Percentiles rank a stretch among this genome's conserved stretches.
Evolutionary conservation across 2,329 filamentous ascomycete species (phyloP).

Genomic region (Hypoxylon sp.): DNA sequence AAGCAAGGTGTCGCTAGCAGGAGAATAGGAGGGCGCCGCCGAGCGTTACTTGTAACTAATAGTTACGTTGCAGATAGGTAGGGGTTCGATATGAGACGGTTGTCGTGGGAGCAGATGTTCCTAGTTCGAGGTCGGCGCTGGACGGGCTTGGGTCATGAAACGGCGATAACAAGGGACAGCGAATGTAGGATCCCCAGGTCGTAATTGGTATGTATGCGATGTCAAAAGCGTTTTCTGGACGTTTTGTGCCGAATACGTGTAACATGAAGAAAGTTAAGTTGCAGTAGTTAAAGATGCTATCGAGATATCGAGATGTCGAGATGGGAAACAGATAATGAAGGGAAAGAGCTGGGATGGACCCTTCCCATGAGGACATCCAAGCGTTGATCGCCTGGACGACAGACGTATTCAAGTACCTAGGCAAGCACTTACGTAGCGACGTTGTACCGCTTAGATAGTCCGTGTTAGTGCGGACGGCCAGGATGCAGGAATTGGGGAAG

Average conservation of each 20-base stretch:
- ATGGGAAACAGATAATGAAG: slow-evolving; percentile 11
- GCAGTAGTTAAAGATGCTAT: slow-evolving; percentile 5
- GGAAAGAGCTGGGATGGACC: slow-evolving; percentile 11
- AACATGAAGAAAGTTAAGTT: slow-evolving; percentile 5
- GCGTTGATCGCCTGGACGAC: slow-evolving; percentile 37
- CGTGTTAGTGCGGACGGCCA: slow-evolving; percentile 20
- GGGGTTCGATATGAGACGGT: slow-evolving; percentile 36
- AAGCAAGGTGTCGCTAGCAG: slow-evolving; percentile 6
- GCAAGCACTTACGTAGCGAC: slow-evolving; percentile 14
- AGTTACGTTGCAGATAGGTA: slow-evolving; percentile 27
- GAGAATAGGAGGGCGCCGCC: slow-evolving; percentile 5
- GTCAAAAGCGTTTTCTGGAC: slow-evolving; percentile 22
- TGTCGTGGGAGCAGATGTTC: slow-evolving; percentile 39
- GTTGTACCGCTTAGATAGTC: slow-evolving; percentile 17
- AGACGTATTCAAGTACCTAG: slow-evolving; percentile 13
- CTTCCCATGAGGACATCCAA: slow-evolving; percentile 30
- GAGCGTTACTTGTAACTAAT: slow-evolving; percentile 29
- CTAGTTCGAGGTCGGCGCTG: slow-evolving; percentile 26
- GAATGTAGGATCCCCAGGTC: slow-evolving; percentile 13
- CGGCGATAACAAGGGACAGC: slow-evolving; percentile 36
- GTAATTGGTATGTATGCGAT: slow-evolving; percentile 18
- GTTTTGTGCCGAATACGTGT: slow-evolving; percentile 14
- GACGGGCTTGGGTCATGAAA: slow-evolving; percentile 35
- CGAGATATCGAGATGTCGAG: not conserved
- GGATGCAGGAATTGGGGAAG: slow-evolving; percentile 5